Base-by-base conservation (phyloP, 169 alveolate genomes). In the Plasmodium ovale region DNA sequence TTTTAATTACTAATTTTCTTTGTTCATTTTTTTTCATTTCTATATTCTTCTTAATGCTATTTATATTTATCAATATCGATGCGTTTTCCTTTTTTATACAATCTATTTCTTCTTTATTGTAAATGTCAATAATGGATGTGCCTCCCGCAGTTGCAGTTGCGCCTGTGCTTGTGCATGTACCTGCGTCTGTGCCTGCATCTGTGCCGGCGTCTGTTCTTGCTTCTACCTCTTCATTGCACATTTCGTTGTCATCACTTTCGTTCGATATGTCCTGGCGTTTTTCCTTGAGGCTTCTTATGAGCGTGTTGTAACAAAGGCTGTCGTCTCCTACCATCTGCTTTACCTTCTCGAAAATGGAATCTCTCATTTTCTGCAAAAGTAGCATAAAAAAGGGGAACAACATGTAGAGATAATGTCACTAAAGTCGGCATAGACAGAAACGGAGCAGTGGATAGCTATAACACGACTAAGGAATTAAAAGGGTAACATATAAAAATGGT, bases 1-100 rank as follows among this genome's bases (percentile, higher is more conserved):
- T 77, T 35, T 62, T 77, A 5, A 53, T 21, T 54, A 31, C 21
- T 47, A 77, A 44, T 77, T 62, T 77, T 33, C 88, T 62, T 35
- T 77, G 88, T 12, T 77, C 88, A 37, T 54, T 77, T n/a, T 77
- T 77, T 77, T 77, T 77, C 33, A 42, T 27, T 14, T 77, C 88
- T 64, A 77, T 77, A 62, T 47, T 77, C 37, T 62, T 77, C 25
- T 60, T 77, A 33, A 77, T 77, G 39, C 29, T 77, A 23, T 33
- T 77, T n/a, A 77, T 77, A 42, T 37, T 68, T 19, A 33, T 77
- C 44, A 42, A 42, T 47, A 49, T 77, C 16, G 42, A 10, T 3
- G 27, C 29, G 16, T 77, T 77, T 42, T 44, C 88, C 25, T 44
- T 62, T 37, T 77, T 77, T 60, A 77, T 77, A 3, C 33, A n/a